phyloP scores from a whole-genome alignment of 2,329 filamentous ascomycete species.

The Trichophyton schoenleinii region DNA sequence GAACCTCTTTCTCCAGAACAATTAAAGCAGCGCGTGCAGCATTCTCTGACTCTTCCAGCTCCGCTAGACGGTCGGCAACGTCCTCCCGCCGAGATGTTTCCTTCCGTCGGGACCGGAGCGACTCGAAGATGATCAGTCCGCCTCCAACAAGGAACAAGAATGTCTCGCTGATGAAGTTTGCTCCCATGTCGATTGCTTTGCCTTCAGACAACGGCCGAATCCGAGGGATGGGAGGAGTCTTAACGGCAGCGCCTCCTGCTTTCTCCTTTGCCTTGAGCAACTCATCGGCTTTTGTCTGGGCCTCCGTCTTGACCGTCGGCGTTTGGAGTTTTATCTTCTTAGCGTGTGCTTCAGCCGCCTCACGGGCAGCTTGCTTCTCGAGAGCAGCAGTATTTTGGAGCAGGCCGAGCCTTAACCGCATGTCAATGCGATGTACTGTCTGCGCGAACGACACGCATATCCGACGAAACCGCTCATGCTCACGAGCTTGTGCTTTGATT shows the following conservation, averaged over 20 bases:
- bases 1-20: slow-evolving; percentile 35
- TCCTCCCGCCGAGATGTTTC: slow-evolving; percentile 48
- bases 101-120: slow-evolving; percentile 49
- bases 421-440: slow-evolving; percentile 51
- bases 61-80: slow-evolving; percentile 46
- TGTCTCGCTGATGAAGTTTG: slow-evolving; percentile 55
- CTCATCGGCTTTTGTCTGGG: slow-evolving; percentile 45
- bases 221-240: slow-evolving; percentile 37
- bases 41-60: slow-evolving; percentile 42
- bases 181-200: slow-evolving; percentile 56
- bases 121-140: slow-evolving; percentile 50
- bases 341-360: slow-evolving; percentile 44
- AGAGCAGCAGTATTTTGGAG: slow-evolving; percentile 48
- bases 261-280: slow-evolving; percentile 35
- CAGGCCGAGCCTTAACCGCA: slow-evolving; percentile 54
- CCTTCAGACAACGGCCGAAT: slow-evolving; percentile 54
- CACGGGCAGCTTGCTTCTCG: slow-evolving; percentile 33
- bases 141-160: slow-evolving; percentile 56
- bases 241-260: slow-evolving; percentile 36
- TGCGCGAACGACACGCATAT: slow-evolving; percentile 53
- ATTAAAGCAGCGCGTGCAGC: slow-evolving; percentile 29
- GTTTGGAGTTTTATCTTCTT: slow-evolving; percentile 40
- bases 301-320: slow-evolving; percentile 51
- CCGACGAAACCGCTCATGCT: slow-evolving; percentile 53
- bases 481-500: slow-evolving; percentile 55